Evolutionary conservation across 2,329 filamentous ascomycete species (phyloP), one percentile per base, ranked within the genome.

Genomic region (Monilinia polystroma): DNA sequence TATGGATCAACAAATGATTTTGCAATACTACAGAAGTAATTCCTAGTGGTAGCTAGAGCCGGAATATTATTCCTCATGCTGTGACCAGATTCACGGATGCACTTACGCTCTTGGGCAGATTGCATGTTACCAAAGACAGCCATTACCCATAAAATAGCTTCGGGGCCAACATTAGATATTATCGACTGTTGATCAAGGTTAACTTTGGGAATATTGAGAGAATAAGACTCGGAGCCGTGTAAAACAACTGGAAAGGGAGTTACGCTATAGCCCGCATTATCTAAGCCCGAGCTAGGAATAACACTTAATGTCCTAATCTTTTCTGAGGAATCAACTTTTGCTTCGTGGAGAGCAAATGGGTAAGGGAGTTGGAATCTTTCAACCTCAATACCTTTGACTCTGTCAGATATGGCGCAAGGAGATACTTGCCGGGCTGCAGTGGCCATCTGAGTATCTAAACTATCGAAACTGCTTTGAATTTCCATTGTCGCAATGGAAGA

Each of bases 101-200:
- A 51, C 20, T 64, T 51, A 32, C 26, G 51, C 29, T 64, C 62
- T 43, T 20, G 51, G 20, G 49, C n/a, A 18, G 51, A 29, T 18
- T 45, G 43, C 18, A 43, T 43, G 10, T 35, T 32, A 43, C 29
- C n/a, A 38, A 64, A 43, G 11, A 64, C 18, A 35, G 18, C 12
- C n/a, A 29, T n/a, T 29, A 55, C 20, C 52, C 52, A 56, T 14
- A 41, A 14, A 5, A 11, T 8, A 18, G 52, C 38, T 7, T 55
- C 10, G 12, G 11, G 38, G 1, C 6, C 26, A n/a, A 43, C 18
- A 6, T 10, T 4, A 35, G 52, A 32, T 18, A 64, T 56, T 8
- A 56, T n/a, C 18, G 52, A 41, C 23, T 57, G 51, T 32, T 57
- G 52, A 35, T 56, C 11, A 2, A 56, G 29, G 16, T 64, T 64